Evolutionary conservation across 768 basidiomycete species (phyloP).

Genomic region (Coprinellus micaceus): DNA sequence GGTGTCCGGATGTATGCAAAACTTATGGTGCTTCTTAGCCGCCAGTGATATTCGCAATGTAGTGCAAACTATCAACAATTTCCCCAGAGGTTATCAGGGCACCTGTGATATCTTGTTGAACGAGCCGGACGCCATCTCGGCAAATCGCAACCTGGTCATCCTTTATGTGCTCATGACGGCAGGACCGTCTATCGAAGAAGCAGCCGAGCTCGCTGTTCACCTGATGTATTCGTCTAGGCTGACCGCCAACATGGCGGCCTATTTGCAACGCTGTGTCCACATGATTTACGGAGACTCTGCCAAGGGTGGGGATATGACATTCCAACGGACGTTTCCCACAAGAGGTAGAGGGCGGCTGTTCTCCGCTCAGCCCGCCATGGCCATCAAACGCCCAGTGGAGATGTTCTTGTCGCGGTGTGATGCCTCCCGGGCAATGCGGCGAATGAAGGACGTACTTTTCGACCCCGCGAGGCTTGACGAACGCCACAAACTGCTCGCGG

Average conservation of each 20-base stretch:
- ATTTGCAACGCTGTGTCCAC: conserved; percentile 32
- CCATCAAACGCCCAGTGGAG: conserved; percentile 35
- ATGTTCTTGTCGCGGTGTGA: conserved; percentile 33
- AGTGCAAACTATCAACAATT: conserved; percentile 32
- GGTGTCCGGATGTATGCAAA: background rate
- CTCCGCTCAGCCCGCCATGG: conserved; percentile 34
- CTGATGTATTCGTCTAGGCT: conserved; percentile 41
- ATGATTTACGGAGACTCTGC: conserved; percentile 31
- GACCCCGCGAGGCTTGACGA: conserved; percentile 38
- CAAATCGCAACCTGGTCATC: conserved; percentile 39
- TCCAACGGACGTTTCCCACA: conserved; percentile 30
- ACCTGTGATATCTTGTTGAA: conserved; percentile 39
- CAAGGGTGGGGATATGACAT: conserved; percentile 34
- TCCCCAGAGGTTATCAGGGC: conserved; percentile 34
- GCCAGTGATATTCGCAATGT: conserved; percentile 35
- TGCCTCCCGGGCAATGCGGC: conserved; percentile 25
- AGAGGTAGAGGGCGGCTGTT: conserved; percentile 32
- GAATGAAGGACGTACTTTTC: conserved; percentile 26
- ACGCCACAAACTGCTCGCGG: conserved; percentile 36
- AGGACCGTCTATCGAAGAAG: conserved; percentile 38
- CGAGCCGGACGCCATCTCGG: conserved; percentile 31
- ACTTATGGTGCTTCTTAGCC: conserved; percentile 16
- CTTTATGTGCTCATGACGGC: conserved; percentile 35
- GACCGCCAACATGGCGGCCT: conserved; percentile 30
- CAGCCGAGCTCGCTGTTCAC: conserved; percentile 38